These are phyloP conservation scores for Mucor velutinosus DNA, from an alignment of 371 early-diverging fungal genomes.

Conservation along the genomic window DNA sequence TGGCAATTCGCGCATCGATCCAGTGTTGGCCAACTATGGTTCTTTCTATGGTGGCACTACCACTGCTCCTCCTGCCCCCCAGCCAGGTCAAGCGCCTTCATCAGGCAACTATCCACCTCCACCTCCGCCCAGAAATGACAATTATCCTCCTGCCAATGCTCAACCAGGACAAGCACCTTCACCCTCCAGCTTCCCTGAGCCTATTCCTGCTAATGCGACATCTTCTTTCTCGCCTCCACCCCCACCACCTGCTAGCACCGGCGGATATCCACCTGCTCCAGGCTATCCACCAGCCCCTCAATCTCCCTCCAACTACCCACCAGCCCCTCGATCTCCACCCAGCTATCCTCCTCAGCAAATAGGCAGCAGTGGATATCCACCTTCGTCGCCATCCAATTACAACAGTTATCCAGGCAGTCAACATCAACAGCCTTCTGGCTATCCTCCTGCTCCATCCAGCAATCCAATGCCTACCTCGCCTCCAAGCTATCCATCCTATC, in stretches of 20 bases:
- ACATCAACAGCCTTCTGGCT: not conserved
- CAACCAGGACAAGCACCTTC: conserved; percentile 10
- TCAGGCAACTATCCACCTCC: conserved; percentile 13
- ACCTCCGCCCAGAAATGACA: conserved; percentile 1
- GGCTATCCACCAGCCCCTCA: conserved; percentile 1
- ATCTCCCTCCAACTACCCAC: not conserved
- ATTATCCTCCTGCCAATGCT: conserved; percentile 17
- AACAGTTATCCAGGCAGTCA: not conserved
- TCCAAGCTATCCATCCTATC: conserved; percentile 4
- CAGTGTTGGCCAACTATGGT: conserved; percentile 23
- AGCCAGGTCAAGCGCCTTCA: conserved; percentile 12
- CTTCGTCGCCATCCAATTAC: conserved; percentile 6
- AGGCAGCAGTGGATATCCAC: not conserved
- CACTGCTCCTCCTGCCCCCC: conserved; percentile 14
- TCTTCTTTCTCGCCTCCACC: conserved; percentile 13
- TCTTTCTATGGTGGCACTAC: conserved; percentile 27
- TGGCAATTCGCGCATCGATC: conserved; percentile 21
- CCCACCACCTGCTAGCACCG: conserved; percentile 8
- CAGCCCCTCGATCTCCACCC: conserved; percentile 11
- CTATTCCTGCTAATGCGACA: conserved; percentile 6
- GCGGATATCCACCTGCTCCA: conserved; percentile 6
- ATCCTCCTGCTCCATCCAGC: not conserved
- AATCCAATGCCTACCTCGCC: conserved; percentile 3
- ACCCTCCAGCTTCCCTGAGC: conserved; percentile 3
- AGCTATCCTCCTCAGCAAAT: conserved; percentile 1